Evolutionary conservation across 768 basidiomycete species (phyloP).

Genomic region (Dioszegia crocea): DNA sequence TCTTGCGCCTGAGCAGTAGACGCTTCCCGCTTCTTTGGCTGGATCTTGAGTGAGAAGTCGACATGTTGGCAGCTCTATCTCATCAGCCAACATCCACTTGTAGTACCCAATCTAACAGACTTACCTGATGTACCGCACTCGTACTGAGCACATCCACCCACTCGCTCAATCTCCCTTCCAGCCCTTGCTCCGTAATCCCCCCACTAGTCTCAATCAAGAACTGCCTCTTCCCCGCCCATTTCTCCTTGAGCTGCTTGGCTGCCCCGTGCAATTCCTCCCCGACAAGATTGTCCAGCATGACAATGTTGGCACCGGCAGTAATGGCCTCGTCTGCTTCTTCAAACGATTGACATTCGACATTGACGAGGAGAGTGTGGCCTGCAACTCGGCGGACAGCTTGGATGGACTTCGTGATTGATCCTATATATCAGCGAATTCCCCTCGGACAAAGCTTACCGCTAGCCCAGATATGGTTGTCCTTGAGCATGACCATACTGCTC

Average conservation of each 20-base stretch:
- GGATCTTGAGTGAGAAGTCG: constrained; percentile 95
- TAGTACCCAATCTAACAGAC: neutral
- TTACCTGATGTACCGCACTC: constrained; percentile 47
- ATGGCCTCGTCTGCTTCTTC: constrained; percentile 96
- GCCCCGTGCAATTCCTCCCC: constrained; percentile 66
- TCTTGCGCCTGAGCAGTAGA: too few relatives aligned
- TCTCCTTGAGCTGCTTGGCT: constrained; percentile 67
- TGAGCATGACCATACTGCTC: constrained; percentile 99
- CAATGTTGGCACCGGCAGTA: constrained; percentile 84
- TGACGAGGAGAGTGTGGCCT: constrained; percentile 84
- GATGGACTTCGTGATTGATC: constrained; percentile 86
- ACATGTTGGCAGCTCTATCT: constrained; percentile 78
- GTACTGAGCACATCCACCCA: constrained; percentile 83
- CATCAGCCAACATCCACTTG: neutral
- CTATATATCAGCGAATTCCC: constrained; percentile 45
- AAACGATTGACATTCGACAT: constrained; percentile 86
- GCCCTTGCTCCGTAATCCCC: constrained; percentile 82
- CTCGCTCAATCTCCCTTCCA: constrained; percentile 67
- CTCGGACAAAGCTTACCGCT: constrained; percentile 58
- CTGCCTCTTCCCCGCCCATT: constrained; percentile 69
- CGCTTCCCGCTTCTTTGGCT: constrained; percentile 54
- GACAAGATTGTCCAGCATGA: constrained; percentile 93
- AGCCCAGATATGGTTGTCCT: constrained; percentile 99
- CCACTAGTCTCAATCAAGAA: constrained; percentile 93
- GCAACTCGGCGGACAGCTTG: constrained; percentile 78